Base-by-base conservation (phyloP, 805 yeast species). In the Candida peoriensis region DNA sequence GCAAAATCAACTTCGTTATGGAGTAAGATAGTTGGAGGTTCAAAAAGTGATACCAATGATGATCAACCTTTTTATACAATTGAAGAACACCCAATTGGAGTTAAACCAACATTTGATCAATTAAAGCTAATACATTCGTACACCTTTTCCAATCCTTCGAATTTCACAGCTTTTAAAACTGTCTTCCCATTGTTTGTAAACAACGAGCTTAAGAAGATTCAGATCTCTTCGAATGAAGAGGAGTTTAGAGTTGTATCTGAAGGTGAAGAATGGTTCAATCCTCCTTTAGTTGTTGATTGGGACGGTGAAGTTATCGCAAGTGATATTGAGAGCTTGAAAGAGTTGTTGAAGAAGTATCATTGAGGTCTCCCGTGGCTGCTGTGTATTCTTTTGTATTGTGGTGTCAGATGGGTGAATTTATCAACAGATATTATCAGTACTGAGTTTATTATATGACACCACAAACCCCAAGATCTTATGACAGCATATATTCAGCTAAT, bases 251-350 rank as follows among this genome's bases (percentile, higher is more conserved):
- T 44, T 46, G 38, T 18, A 30, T n/a, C n/a, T n/a, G 25, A 20
- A 49, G 40, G 23, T 13, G 44, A 44, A 14, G 54, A 54, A 0
- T 42, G 50, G 43, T 65, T 57, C 42, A 61, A 46, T 4, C 60
- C 67, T 2, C 81, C 81, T 1, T 56, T 75, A 28, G 60, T 76
- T 13, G 80, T 78, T 12, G 83, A 78, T 54, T 78, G 84, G 83
- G 75, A 72, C 43, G 66, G 74, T 44, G 67, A 69, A 32, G 50
- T 64, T 51, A 60, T 76, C 17, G 83, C 84, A 2, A 66, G 70
- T 26, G 66, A 73, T 43, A 67, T 62, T 32, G 48, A 55, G 6
- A 56, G 64, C 3, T 60, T 79, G 27, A 58, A 62, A 36, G 18
- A 21, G 0, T 14, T 51, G n/a, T 28, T 51, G 15, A 40, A 46